Evolutionary conservation across 306 rosid species (phyloP).

Genomic region (Dicorynia guianensis): DNA sequence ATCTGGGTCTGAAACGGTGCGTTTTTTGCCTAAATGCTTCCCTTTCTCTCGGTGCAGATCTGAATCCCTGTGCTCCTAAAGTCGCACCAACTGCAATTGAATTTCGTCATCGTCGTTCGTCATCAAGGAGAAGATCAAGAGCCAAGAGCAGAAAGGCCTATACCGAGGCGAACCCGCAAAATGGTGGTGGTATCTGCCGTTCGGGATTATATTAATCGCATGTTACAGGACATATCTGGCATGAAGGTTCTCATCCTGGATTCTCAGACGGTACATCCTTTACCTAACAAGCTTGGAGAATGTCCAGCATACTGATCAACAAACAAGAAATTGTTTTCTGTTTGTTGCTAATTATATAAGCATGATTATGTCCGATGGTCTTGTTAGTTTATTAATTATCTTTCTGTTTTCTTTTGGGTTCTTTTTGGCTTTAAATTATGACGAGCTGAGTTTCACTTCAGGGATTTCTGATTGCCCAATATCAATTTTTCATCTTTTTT

Average conservation of each 20-base stretch:
- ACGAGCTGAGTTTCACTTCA: slow-evolving; percentile 6
- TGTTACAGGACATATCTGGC: slow-evolving; percentile 97
- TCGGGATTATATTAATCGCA: slow-evolving; percentile 87
- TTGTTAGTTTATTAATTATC: neutral
- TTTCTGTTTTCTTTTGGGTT: neutral
- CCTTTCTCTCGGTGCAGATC: slow-evolving; percentile 47
- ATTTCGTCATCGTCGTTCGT: slow-evolving; percentile 13
- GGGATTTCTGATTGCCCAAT: slow-evolving; percentile 27
- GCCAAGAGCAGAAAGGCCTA: slow-evolving; percentile 1
- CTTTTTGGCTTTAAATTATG: neutral
- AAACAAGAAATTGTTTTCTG: neutral
- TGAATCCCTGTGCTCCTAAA: slow-evolving; percentile 13
- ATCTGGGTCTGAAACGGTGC: slow-evolving; percentile 14
- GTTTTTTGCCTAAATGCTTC: slow-evolving; percentile 2
- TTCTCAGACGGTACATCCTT: slow-evolving; percentile 78
- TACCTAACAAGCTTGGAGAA: slow-evolving; percentile 21
- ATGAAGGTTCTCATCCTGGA: slow-evolving; percentile 98
- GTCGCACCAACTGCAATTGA: slow-evolving; percentile 21
- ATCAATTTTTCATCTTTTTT: neutral
- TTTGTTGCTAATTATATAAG: neutral
- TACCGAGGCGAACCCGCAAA: slow-evolving; percentile 6
- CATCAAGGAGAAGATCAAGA: neutral
- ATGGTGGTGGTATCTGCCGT: slow-evolving; percentile 80
- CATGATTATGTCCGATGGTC: neutral
- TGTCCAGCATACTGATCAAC: slow-evolving; percentile 21